phyloP scores from a whole-genome alignment of 2,329 filamentous ascomycete species.

The Elsinoe ampelina region DNA sequence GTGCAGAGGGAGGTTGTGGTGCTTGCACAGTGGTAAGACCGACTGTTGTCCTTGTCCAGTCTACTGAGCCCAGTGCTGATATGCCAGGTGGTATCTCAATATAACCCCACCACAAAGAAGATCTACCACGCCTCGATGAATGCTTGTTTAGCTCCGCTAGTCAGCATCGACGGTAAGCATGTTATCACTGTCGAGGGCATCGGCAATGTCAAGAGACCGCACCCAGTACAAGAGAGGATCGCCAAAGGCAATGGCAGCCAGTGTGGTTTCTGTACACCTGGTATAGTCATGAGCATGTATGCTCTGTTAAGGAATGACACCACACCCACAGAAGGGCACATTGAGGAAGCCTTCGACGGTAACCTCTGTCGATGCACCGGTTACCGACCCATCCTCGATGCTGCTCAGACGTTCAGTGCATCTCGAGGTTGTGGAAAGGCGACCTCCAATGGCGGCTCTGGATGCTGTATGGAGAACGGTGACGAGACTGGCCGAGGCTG shows the following conservation, averaged over 20 bases:
- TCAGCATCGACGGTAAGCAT: slow-evolving; percentile 93
- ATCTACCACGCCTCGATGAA: slow-evolving; percentile 97
- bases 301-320: slow-evolving; percentile 80
- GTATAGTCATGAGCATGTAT: slow-evolving; percentile 96
- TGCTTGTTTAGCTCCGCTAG: slow-evolving; percentile 84
- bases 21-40: slow-evolving; percentile 71
- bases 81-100: slow-evolving; percentile 66
- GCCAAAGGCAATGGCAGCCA: slow-evolving; percentile 88
- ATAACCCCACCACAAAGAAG: slow-evolving; percentile 81
- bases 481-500: slow-evolving; percentile 27
- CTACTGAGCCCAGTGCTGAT: slow-evolving; percentile 20
- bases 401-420: slow-evolving; percentile 76
- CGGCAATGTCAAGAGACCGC: slow-evolving; percentile 74
- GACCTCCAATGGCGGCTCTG: slow-evolving; percentile 48
- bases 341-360: slow-evolving; percentile 95
- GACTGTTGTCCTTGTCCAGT: slow-evolving; percentile 18
- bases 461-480: slow-evolving; percentile 61
- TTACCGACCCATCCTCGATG: slow-evolving; percentile 87
- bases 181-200: slow-evolving; percentile 97
- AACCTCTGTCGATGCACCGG: slow-evolving; percentile 94
- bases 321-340: slow-evolving; percentile 65
- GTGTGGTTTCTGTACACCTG: slow-evolving; percentile 92
- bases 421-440: slow-evolving; percentile 48
- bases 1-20: slow-evolving; percentile 91
- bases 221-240: slow-evolving; percentile 83